phyloP scores from a whole-genome alignment of 2,329 filamentous ascomycete genomes.

The Trichoderma brevicompactum region DNA sequence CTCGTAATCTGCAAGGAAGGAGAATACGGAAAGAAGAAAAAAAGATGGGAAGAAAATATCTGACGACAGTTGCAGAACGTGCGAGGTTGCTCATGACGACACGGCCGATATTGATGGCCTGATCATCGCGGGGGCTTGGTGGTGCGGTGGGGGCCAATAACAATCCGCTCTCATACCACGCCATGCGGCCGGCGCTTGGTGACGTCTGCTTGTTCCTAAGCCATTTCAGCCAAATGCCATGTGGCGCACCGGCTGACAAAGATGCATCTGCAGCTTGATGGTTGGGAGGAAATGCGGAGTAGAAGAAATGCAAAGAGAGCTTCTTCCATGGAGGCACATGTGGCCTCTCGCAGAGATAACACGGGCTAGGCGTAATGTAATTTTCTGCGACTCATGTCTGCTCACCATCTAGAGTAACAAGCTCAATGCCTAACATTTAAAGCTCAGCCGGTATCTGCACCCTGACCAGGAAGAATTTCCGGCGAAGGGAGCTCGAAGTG shows the following conservation, averaged over 20 bases:
- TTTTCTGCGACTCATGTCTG: not conserved
- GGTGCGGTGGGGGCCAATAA: slow-evolving; percentile 30
- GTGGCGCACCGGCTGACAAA: slow-evolving; percentile 15
- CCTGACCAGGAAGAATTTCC: slow-evolving; percentile 45
- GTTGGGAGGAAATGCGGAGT: not conserved
- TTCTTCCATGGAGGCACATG: not conserved
- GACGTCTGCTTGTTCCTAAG: not conserved
- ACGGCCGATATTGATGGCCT: slow-evolving; percentile 34
- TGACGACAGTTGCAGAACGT: slow-evolving; percentile 22
- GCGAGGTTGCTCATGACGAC: slow-evolving; percentile 37
- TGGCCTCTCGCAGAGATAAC: not conserved
- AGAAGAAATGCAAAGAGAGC: not conserved
- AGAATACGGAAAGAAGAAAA: too few species aligned
- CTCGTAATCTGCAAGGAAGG: not conserved
- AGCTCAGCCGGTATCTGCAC: slow-evolving; percentile 15
- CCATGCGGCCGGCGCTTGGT: slow-evolving; percentile 20
- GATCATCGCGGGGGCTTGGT: slow-evolving; percentile 37
- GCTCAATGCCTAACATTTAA: not conserved
- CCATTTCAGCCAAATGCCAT: slow-evolving; percentile 11
- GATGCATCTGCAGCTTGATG: not conserved
- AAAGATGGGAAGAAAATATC: slow-evolving; percentile 6
- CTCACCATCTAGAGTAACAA: not conserved
- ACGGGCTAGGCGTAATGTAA: not conserved
- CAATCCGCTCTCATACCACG: slow-evolving; percentile 25
- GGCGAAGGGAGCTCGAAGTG: slow-evolving; percentile 54